Evolutionary conservation across 176 grass and related monocot species (phyloP), one percentile per base, ranked within the genome.

Genomic region (Aechmea fasciata): DNA sequence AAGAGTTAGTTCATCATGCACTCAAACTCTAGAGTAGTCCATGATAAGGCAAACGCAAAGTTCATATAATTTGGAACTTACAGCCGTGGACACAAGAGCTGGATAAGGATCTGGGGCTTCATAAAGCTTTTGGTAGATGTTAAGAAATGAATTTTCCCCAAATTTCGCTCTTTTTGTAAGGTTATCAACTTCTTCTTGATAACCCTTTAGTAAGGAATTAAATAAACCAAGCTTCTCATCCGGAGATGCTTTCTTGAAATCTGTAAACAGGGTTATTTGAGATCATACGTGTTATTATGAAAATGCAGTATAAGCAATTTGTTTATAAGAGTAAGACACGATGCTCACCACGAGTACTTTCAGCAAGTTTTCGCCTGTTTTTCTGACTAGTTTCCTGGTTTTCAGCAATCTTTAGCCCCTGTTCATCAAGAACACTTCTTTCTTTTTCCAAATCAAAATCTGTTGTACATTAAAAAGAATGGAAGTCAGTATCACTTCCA

Each of bases 31-130:
- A 41, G 33, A 41, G 33, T 41, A 41, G 5, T 41, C 33, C 33
- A 41, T 41, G 33, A 41, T 41, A 41, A 71, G 10, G 15, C 29
- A 28, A 78, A 78, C 48, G 13, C 25, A 28, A 73, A 83, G 54
- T 48, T 68, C 33, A 41, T 41, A 72, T 48, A 67, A 65, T 49
- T 76, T 69, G 65, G 49, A 87, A 80, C 86, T 78, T 93, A 99
- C 95, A 70, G 90, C 78, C 77, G 90, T 86, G 63, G 95, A 94
- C 79, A 84, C 87, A 88, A 99, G 90, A 88, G 80, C 80, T 77
- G 95, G 95, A 86, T 99, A 99, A 19, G 87, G 95, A 82, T 99
- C 95, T 76, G 95, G 95, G 64, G 95, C 95, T 90, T 99, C 95
- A 84, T 99, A 99, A 41, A 99, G 83, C 72, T 99, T 99, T 87